Evolutionary conservation across 139 green algal species (phyloP), one percentile per base, ranked within the genome.

Genomic region (Chlorella sp.): DNA sequence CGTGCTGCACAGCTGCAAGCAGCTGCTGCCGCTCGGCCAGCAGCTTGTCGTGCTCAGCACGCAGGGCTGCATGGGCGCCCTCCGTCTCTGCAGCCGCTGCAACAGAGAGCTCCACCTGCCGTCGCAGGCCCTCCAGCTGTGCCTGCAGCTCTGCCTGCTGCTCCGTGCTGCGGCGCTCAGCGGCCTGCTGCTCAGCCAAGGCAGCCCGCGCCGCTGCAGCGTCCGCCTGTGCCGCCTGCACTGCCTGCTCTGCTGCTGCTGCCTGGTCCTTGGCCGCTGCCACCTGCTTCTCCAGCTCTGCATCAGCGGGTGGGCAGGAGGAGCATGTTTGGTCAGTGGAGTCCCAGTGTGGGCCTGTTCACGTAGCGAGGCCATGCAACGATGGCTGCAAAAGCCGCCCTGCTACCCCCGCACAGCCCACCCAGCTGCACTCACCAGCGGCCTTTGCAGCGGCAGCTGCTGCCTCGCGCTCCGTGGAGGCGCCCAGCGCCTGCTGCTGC

Each of bases 211-310:
- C 82, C n/a, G 74, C 43, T 32, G 65, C 70, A 0, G 34, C 34
- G 34, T 36, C 38, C 2, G 81, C 60, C 62, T 43, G 67, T 16
- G n/a, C 67, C 34, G 43, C 67, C 44, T 60, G 51, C 51, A 60
- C 13, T 11, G 40, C 67, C 67, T 81, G 26, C 51, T 82, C 76
- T 7, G 30, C 36, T 6, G 24, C 54, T 30, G 32, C 16, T n/a
- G 62, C 78, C 28, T 41, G 62, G 36, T 22, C n/a, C 24, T 75
- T 60, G 41, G 51, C 20, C 1, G 20, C 5, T 4, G 48, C 54
- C 22, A 62, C 60, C 24, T 83, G 78, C 41, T 64, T 60, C 38
- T 62, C 28, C 32, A 83, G 60, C 22, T 83, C 78, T 83, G 78
- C 60, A 83, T 3, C 5, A 32, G 40, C 2, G n/a, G 30, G 30